A percentile compares a stretch with the other conserved stretches of the same genome.
These are phyloP conservation scores for Tagetes erecta DNA, from an alignment of 129 eudicot genomes.

Conservation along the genomic window DNA sequence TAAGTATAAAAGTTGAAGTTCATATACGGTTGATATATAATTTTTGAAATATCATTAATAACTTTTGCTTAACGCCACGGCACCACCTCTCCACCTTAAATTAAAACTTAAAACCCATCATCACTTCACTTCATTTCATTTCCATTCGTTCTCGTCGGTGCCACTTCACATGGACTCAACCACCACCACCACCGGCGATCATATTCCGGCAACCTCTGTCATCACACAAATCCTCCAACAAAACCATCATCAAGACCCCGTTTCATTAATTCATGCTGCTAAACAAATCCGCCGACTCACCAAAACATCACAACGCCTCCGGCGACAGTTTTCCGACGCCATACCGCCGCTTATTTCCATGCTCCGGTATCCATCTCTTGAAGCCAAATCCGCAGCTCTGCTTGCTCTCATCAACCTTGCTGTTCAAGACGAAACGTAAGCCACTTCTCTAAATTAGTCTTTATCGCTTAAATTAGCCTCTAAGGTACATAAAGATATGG, in stretches of 20 bases:
- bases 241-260: slow-evolving; percentile 28
- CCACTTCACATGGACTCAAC: slow-evolving; percentile 20
- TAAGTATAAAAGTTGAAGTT: background rate
- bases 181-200: slow-evolving; percentile 34
- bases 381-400: slow-evolving; percentile 66
- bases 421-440: slow-evolving; percentile 88
- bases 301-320: slow-evolving; percentile 76
- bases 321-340: slow-evolving; percentile 72
- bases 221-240: slow-evolving; percentile 51
- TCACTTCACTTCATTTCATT: background rate
- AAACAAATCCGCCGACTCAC: slow-evolving; percentile 84
- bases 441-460: background rate
- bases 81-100: slow-evolving; percentile 26
- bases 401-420: slow-evolving; percentile 94
- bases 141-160: slow-evolving; percentile 12
- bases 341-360: slow-evolving; percentile 66
- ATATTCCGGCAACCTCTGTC: slow-evolving; percentile 1
- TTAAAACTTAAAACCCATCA: too few species aligned
- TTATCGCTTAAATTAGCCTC: too few species aligned
- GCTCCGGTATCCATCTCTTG: slow-evolving; percentile 51
- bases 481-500: too few species aligned
- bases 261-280: slow-evolving; percentile 59
- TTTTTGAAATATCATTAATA: slow-evolving; percentile 13
- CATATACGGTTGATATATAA: background rate
- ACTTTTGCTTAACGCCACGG: slow-evolving; percentile 76